Base-by-base conservation (phyloP, 164 flowering plant species). In the Euptelea pleiosperma region DNA sequence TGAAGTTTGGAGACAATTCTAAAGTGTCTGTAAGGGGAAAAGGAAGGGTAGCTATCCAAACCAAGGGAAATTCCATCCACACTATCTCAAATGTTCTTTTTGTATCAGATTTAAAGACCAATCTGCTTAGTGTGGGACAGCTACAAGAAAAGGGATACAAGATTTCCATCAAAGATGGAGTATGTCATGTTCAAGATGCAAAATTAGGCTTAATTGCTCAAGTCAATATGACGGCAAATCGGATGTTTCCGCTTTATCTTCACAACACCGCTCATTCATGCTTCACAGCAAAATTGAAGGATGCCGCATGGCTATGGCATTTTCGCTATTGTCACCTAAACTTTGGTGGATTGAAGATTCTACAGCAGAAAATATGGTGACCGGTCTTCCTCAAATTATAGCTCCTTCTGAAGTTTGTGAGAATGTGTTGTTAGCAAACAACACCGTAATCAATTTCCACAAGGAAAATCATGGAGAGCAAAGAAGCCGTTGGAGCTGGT, bases 1-100 rank as follows among this genome's bases (percentile, higher is more conserved):
- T 64, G 34, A 56, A 55, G 52, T 36, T 55, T 56, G 61, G 67
- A 1, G 48, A 63, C 29, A 46, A 63, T 10, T 55, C 56, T 10
- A 63, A 34, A 36, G 49, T 63, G n/a, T 16, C 41, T 2, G 52
- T 58, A 7, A 57, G 58, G 58, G 53, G 63, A 58, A 65, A 58
- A 35, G 55, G 49, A 35, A 19, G 25, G 26, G 35, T 44, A 31
- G 14, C 7, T 2, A 53, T 62, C 26, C 52, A 53, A 26, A 55
- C 59, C 12, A 62, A 62, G 12, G 25, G 29, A 0, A 42, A 53
- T 35, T 26, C 22, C 11, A 21, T n/a, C 7, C 52, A 61, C 0
- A 39, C 42, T 11, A 61, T 66, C 10, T 60, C 65, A n/a, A 60
- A 40, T 52, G 48, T 66, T 26, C 52, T 57, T 12, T 57, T 19